phyloP scores from a whole-genome alignment of 257 asterid genomes.

The Salvia splendens region DNA sequence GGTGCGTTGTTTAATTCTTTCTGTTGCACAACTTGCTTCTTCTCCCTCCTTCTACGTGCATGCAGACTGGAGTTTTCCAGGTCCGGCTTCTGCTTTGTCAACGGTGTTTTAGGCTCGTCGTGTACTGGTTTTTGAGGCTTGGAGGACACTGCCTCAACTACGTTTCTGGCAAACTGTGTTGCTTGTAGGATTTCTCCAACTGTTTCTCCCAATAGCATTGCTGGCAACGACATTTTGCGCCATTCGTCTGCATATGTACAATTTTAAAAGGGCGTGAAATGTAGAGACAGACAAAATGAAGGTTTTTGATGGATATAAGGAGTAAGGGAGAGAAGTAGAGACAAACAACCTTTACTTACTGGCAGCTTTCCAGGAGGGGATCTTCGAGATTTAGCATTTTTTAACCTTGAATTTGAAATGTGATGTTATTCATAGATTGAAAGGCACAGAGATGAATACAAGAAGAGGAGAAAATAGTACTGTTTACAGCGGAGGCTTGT shows the following conservation, averaged over 20 bases:
- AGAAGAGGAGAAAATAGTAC: background rate
- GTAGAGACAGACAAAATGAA: background rate
- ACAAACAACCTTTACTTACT: conserved; percentile 48
- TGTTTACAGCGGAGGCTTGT: conserved; percentile 68
- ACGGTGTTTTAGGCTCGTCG: conserved; percentile 80
- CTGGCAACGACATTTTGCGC: conserved; percentile 81
- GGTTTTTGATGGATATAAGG: background rate
- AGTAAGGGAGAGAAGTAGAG: background rate
- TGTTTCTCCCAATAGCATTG: conserved; percentile 89
- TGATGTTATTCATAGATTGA: background rate
- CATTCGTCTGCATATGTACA: conserved; percentile 46
- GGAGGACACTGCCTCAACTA: conserved; percentile 55
- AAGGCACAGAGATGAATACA: background rate
- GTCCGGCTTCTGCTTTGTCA: conserved; percentile 41
- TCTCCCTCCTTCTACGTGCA: conserved; percentile 68
- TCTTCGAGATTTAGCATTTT: conserved; percentile 47
- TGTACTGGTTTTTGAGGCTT: conserved; percentile 35
- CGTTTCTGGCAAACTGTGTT: conserved; percentile 63
- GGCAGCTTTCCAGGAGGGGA: conserved; percentile 87
- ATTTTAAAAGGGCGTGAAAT: conserved; percentile 3
- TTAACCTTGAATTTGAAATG: conserved; percentile 45
- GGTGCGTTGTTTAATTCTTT: conserved; percentile 37
- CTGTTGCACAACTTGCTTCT: conserved; percentile 55
- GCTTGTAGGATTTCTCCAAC: conserved; percentile 77
- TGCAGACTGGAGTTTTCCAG: conserved; percentile 48